Conservation (phyloP, 2,329 filamentous ascomycete species). For the Macroventuria anomochaeta region DNA sequence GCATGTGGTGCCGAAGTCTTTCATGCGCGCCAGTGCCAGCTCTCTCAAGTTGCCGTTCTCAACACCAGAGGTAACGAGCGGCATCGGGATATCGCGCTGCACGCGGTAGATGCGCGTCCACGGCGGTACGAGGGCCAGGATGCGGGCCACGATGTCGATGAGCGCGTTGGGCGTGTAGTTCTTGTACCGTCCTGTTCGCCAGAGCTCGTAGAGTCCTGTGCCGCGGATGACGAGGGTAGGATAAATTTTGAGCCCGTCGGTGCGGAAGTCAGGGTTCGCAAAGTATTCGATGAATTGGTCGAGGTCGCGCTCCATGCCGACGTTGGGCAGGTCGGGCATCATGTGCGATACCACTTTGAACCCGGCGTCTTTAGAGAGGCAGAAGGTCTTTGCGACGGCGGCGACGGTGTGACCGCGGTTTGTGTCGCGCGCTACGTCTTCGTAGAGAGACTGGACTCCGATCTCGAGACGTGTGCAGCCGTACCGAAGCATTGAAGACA, state of each 20-base stretch:
- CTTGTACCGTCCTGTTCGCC: conserved; percentile 95
- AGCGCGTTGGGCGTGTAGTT: conserved; percentile 98
- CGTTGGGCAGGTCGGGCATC: conserved; percentile 99
- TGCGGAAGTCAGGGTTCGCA: conserved; percentile 92
- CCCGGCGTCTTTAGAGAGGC: conserved; percentile 94
- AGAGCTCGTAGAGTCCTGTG: conserved; percentile 94
- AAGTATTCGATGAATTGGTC: conserved; percentile 99
- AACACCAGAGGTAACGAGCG: conserved; percentile 95
- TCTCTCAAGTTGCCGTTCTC: conserved; percentile 97
- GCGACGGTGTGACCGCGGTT: conserved; percentile 97
- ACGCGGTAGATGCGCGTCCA: conserved; percentile 99
- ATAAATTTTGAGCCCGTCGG: conserved; percentile 97
- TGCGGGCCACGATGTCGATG: conserved; percentile 95
- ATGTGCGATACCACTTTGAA: conserved; percentile 99
- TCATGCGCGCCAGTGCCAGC: conserved; percentile 94
- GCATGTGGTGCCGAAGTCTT: conserved; percentile 96
- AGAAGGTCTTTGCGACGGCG: conserved; percentile 94
- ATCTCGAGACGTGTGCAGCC: conserved; percentile 94
- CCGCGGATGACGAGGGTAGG: conserved; percentile 96
- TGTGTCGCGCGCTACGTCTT: conserved; percentile 97
- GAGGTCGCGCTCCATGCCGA: conserved; percentile 96
- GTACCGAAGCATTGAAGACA: conserved; percentile 96
- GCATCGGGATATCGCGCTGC: conserved; percentile 99
- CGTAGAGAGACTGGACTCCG: conserved; percentile 94
- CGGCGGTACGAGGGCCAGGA: conserved; percentile 89